Percentiles rank a stretch among this genome's conserved stretches.
Evolutionary conservation across 2,329 filamentous ascomycete species (phyloP).

Genomic region (Bertia moriformis): DNA sequence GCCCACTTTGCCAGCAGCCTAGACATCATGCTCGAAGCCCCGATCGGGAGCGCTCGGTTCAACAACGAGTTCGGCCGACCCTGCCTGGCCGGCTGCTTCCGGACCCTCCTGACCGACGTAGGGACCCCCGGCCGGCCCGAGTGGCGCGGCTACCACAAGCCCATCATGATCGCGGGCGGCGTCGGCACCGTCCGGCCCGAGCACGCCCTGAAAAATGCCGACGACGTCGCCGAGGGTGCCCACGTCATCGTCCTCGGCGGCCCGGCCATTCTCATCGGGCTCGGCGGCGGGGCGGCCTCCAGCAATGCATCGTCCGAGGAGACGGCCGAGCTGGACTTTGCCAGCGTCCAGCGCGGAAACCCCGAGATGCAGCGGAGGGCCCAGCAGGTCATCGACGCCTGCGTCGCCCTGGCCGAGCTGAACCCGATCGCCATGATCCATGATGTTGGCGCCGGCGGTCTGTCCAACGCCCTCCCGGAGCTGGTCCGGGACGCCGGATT

Average conservation of each 20-base stretch:
- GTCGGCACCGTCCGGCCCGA: conserved; percentile 82
- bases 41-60: conserved; percentile 85
- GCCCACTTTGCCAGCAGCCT: conserved; percentile 84
- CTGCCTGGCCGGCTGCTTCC: conserved; percentile 76
- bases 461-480: conserved; percentile 71
- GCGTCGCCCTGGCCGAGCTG: conserved; percentile 67
- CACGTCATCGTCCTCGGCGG: conserved; percentile 87
- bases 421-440: conserved; percentile 95
- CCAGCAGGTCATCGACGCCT: conserved; percentile 96
- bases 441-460: conserved; percentile 85
- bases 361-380: conserved; percentile 89
- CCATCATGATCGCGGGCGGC: conserved; percentile 95
- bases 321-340: conserved; percentile 85
- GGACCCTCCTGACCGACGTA: conserved; percentile 66
- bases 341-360: conserved; percentile 92
- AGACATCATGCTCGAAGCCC: conserved; percentile 95
- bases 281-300: conserved; percentile 88
- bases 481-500: conserved; percentile 83
- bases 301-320: conserved; percentile 81
- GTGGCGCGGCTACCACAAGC: conserved; percentile 87
- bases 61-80: conserved; percentile 97
- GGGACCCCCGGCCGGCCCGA: conserved; percentile 42
- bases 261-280: conserved; percentile 91
- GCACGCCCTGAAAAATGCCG: conserved; percentile 72
- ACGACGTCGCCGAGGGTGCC: conserved; percentile 70